Conservation (phyloP, 208 protist species). For the Acanthamoeba pearcei region DNA sequence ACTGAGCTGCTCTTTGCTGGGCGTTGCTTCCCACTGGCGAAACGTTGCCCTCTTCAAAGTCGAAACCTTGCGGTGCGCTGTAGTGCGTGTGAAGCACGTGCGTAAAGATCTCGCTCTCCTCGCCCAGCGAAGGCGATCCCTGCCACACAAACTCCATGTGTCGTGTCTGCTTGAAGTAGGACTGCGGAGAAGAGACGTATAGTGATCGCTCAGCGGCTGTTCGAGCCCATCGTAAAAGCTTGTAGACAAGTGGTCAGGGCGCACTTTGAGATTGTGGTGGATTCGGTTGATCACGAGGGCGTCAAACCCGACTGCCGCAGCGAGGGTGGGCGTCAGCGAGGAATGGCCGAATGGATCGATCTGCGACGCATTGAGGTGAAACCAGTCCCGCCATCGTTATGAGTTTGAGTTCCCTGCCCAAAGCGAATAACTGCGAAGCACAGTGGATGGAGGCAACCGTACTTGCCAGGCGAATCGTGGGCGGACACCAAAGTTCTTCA, state of each 20-base stretch:
- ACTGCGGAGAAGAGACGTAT: background rate
- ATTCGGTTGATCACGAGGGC: slow-evolving; percentile 90
- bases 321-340: slow-evolving; percentile 81
- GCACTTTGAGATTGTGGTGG: slow-evolving; percentile 74
- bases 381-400: too few species aligned
- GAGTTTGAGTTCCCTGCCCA: too few species aligned
- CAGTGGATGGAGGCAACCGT: background rate
- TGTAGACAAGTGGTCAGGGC: background rate
- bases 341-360: slow-evolving; percentile 89
- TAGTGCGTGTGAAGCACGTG: slow-evolving; percentile 88
- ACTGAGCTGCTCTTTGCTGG: background rate
- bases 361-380: background rate
- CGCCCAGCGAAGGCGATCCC: slow-evolving; percentile 61
- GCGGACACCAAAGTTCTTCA: slow-evolving; percentile 83
- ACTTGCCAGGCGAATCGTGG: slow-evolving; percentile 86
- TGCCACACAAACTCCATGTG: slow-evolving; percentile 89
- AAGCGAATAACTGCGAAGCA: background rate
- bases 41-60: slow-evolving; percentile 76
- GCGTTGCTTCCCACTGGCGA: background rate
- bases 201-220: background rate
- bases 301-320: slow-evolving; percentile 82
- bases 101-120: slow-evolving; percentile 83
- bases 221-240: background rate
- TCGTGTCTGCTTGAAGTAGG: slow-evolving; percentile 74
- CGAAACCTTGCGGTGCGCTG: slow-evolving; percentile 77